phyloP scores from a whole-genome alignment of 768 basidiomycete species.

The Leccinum rimulosum region DNA sequence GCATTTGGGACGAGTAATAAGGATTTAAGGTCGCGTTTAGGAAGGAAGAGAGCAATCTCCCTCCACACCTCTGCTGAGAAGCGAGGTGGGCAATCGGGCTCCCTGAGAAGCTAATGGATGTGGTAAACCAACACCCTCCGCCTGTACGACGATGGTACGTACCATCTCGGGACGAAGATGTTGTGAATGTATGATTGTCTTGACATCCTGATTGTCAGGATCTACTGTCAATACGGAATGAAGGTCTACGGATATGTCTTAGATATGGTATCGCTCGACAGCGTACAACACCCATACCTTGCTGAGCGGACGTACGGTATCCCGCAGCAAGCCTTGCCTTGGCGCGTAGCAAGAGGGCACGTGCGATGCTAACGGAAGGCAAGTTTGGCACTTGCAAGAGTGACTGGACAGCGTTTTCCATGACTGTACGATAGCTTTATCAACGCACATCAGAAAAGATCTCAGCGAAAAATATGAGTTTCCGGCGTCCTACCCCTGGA shows the following conservation, averaged over 20 bases:
- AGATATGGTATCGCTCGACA: background rate
- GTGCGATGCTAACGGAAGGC: slow-evolving; percentile 49
- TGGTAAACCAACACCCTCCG: background rate
- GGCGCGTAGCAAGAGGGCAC: slow-evolving; percentile 65
- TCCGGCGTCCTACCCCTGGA: slow-evolving; percentile 52
- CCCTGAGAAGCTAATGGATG: slow-evolving; percentile 26
- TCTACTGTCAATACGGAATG: slow-evolving; percentile 62
- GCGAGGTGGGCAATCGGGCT: slow-evolving; percentile 46
- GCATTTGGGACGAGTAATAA: slow-evolving; percentile 63
- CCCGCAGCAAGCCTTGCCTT: slow-evolving; percentile 60
- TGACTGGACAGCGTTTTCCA: slow-evolving; percentile 76
- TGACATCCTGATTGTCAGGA: slow-evolving; percentile 70
- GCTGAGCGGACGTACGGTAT: slow-evolving; percentile 58
- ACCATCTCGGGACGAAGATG: slow-evolving; percentile 58
- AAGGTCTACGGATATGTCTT: slow-evolving; percentile 45
- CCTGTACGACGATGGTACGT: slow-evolving; percentile 4
- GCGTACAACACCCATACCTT: slow-evolving; percentile 41
- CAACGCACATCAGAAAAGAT: slow-evolving; percentile 7
- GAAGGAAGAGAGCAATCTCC: slow-evolving; percentile 61
- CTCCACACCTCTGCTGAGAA: slow-evolving; percentile 74
- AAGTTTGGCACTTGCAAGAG: slow-evolving; percentile 58
- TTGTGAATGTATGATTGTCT: slow-evolving; percentile 53
- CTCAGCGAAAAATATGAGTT: slow-evolving; percentile 4
- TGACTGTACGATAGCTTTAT: slow-evolving; percentile 51
- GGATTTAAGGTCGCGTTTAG: slow-evolving; percentile 62